A percentile compares a stretch with the other conserved stretches of the same genome.
Conservation (phyloP, 441 rosid genomes). For the Corymbia calophylla region DNA sequence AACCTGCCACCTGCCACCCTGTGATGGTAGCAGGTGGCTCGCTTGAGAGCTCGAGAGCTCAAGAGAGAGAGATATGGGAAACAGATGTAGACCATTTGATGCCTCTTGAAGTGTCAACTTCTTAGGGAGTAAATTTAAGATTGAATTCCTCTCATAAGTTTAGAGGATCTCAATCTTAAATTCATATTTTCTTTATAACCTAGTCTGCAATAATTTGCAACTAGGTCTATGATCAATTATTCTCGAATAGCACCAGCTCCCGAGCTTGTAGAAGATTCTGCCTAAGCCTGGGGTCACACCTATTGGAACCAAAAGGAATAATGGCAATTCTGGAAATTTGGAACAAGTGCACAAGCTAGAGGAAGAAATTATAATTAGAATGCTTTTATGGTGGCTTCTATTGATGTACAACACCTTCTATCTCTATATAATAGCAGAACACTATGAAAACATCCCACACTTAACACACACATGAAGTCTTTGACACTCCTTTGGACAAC, state of each 20-base stretch:
- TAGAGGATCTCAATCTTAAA: not conserved
- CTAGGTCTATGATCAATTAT: not conserved
- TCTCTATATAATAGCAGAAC: too few species aligned
- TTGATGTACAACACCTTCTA: too few species aligned
- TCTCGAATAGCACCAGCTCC: not conserved
- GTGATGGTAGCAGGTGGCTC: not conserved
- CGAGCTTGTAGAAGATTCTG: not conserved
- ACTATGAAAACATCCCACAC: too few species aligned
- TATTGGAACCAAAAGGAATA: too few species aligned
- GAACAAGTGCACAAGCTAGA: too few species aligned
- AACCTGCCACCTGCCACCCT: not conserved
- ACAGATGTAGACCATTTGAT: slow-evolving; percentile 29
- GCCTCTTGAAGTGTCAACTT: not conserved
- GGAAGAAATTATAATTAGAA: too few species aligned
- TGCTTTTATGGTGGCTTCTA: too few species aligned
- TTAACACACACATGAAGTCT: too few species aligned
- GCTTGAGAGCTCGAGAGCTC: too few species aligned
- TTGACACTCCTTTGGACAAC: too few species aligned
- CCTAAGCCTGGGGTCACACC: not conserved
- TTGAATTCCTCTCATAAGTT: not conserved
- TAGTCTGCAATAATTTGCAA: too few species aligned
- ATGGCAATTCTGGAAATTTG: too few species aligned
- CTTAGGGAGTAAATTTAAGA: not conserved
- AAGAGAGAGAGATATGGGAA: not conserved
- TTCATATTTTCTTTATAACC: not conserved